Evolutionary conservation across 2,329 filamentous ascomycete genomes (phyloP).

Genomic region (Celoporthe dispersa): DNA sequence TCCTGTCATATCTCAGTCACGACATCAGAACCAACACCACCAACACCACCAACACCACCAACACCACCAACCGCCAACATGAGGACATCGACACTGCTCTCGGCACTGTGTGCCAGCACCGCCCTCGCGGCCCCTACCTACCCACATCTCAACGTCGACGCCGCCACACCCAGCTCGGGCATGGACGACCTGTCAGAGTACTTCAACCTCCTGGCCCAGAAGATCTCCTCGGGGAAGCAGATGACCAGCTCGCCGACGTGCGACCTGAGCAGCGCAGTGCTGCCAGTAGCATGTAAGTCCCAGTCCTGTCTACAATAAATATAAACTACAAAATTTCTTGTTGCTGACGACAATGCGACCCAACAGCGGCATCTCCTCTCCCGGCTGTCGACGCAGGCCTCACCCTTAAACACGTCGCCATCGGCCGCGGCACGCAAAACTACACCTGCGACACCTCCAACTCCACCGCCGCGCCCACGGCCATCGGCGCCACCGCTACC

Average conservation of each 20-base stretch:
- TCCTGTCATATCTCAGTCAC: not conserved
- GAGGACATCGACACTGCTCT: constrained; percentile 53
- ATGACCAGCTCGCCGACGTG: constrained; percentile 52
- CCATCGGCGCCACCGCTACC: constrained; percentile 75
- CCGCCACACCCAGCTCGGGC: constrained; percentile 43
- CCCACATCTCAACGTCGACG: constrained; percentile 48
- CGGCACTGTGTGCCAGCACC: constrained; percentile 49
- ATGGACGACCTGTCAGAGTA: constrained; percentile 59
- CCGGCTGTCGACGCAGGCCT: constrained; percentile 64
- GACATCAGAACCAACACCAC: constrained; percentile 13
- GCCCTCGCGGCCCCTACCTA: constrained; percentile 52
- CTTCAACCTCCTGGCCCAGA: constrained; percentile 63
- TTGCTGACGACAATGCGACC: constrained; percentile 36
- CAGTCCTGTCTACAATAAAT: constrained; percentile 19
- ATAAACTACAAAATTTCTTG: not conserved
- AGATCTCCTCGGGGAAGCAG: constrained; percentile 53
- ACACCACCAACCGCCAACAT: constrained; percentile 45
- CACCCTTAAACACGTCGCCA: constrained; percentile 74
- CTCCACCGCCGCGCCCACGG: constrained; percentile 63
- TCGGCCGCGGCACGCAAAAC: constrained; percentile 91
- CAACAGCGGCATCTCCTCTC: constrained; percentile 59
- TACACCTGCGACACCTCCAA: constrained; percentile 78
- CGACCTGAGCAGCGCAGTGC: constrained; percentile 56
- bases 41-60: constrained; percentile 13
- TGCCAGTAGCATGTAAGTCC: constrained; percentile 43